Evolutionary conservation across 2,329 filamentous ascomycete genomes (phyloP).

Genomic region (Scedosporium dehoogii): DNA sequence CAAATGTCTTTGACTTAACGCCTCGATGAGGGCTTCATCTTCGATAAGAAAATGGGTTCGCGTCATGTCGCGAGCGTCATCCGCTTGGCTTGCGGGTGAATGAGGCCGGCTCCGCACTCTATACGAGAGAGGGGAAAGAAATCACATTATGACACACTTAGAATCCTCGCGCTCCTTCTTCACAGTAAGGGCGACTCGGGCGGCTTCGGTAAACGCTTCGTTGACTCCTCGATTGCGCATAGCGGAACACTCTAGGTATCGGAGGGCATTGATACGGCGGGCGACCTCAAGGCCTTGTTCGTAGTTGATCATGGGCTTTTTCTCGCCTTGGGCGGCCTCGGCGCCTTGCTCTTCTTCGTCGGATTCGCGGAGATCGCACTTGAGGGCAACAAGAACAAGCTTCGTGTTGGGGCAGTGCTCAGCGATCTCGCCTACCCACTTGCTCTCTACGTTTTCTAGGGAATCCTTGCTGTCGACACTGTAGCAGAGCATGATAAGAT

Average conservation of each 20-base stretch:
- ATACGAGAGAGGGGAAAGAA: neutral
- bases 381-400: constrained; percentile 87
- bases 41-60: neutral
- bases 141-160: constrained; percentile 52
- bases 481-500: constrained; percentile 98
- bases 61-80: neutral
- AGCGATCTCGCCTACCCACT: constrained; percentile 96
- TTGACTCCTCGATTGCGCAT: constrained; percentile 98
- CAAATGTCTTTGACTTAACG: neutral
- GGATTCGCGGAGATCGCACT: constrained; percentile 87
- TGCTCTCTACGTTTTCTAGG: constrained; percentile 95
- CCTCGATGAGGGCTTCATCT: neutral
- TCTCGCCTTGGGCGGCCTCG: constrained; percentile 36
- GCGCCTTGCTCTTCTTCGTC: constrained; percentile 54
- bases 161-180: constrained; percentile 54
- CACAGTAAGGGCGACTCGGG: constrained; percentile 76
- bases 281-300: constrained; percentile 87
- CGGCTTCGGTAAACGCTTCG: constrained; percentile 96
- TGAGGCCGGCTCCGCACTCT: no score
- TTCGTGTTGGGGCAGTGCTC: constrained; percentile 96
- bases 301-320: constrained; percentile 74
- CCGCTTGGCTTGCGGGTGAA: no score
- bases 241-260: constrained; percentile 96
- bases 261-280: constrained; percentile 79
- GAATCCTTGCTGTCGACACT: constrained; percentile 94